phyloP scores from a whole-genome alignment of 2,329 filamentous ascomycete genomes.

The Ambrosiella beaveri region DNA sequence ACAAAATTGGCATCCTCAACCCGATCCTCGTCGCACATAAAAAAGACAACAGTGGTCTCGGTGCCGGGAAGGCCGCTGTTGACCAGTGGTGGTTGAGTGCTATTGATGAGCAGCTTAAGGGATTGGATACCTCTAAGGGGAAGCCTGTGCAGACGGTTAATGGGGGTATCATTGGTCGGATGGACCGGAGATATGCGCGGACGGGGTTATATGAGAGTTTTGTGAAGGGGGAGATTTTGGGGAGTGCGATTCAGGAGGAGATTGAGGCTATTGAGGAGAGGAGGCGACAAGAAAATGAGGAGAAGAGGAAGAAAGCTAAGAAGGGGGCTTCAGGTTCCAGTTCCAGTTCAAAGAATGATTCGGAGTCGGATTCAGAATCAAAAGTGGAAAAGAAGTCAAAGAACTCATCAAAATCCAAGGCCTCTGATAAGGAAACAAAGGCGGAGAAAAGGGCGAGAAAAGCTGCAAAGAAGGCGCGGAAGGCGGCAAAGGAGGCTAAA shows the following conservation, averaged over 20 bases:
- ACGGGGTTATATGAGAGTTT: slow-evolving; percentile 69
- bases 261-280: not conserved
- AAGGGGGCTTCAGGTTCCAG: not conserved
- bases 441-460: slow-evolving; percentile 12
- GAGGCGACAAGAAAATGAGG: not conserved
- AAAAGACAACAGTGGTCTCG: slow-evolving; percentile 63
- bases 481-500: slow-evolving; percentile 18
- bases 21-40: slow-evolving; percentile 74
- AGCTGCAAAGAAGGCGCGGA: slow-evolving; percentile 20
- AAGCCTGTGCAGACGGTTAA: slow-evolving; percentile 38
- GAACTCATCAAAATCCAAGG: not conserved
- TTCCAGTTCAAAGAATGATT: not conserved
- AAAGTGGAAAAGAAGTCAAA: not conserved
- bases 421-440: slow-evolving; percentile 13
- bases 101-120: slow-evolving; percentile 78
- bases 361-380: not conserved
- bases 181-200: slow-evolving; percentile 34
- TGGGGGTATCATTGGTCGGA: slow-evolving; percentile 36
- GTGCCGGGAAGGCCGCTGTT: slow-evolving; percentile 51
- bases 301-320: slow-evolving; percentile 1
- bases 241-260: slow-evolving; percentile 44
- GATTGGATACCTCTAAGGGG: slow-evolving; percentile 47
- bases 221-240: slow-evolving; percentile 61
- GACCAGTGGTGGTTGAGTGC: slow-evolving; percentile 98
- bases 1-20: slow-evolving; percentile 59